Conservation (phyloP, 2,329 filamentous ascomycete species). For the Xylariaceae sp. region DNA sequence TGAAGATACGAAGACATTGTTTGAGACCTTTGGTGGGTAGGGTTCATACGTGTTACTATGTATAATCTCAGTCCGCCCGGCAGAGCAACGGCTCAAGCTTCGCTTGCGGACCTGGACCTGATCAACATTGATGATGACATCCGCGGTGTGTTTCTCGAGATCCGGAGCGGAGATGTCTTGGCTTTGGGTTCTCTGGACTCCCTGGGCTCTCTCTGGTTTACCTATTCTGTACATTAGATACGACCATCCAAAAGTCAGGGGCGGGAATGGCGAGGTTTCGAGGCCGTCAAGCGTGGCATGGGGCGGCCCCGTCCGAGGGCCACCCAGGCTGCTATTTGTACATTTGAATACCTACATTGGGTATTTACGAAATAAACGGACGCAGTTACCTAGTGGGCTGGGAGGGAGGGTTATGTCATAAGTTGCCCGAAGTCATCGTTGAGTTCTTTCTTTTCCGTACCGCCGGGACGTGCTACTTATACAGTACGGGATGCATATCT, state of each 20-base stretch:
- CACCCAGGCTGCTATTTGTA: background rate
- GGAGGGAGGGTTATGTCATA: background rate
- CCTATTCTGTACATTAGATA: background rate
- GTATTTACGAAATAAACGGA: background rate
- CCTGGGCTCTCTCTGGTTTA: background rate
- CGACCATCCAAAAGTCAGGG: background rate
- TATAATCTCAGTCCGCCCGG: background rate
- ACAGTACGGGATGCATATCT: no score
- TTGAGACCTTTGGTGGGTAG: background rate
- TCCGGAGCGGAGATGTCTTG: background rate
- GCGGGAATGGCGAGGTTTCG: background rate
- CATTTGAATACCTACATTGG: background rate
- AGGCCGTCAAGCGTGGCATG: slow-evolving; percentile 1
- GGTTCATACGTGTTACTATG: background rate
- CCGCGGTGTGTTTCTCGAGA: background rate
- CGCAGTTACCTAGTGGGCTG: background rate
- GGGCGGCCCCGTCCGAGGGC: background rate
- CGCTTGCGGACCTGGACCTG: background rate
- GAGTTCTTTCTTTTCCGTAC: no score
- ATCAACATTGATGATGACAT: no score
- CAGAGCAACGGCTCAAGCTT: background rate
- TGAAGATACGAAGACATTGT: background rate
- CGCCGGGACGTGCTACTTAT: no score
- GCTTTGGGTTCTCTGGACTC: background rate
- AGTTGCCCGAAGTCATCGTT: background rate